Evolutionary conservation across 768 basidiomycete genomes (phyloP).

Genomic region (Pholiota molesta): DNA sequence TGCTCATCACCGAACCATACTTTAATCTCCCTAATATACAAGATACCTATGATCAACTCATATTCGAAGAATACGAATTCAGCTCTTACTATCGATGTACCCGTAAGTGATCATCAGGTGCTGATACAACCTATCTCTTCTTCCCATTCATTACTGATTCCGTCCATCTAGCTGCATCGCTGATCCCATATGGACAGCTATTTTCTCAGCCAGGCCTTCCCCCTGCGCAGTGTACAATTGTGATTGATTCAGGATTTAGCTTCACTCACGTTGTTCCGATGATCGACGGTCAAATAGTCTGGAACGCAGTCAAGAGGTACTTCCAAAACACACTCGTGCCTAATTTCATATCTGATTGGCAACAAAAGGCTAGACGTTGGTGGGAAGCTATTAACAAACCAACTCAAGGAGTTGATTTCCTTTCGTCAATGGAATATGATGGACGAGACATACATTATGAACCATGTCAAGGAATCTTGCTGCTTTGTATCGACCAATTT

Average conservation of each 20-base stretch:
- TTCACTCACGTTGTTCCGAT: slow-evolving; percentile 92
- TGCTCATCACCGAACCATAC: slow-evolving; percentile 92
- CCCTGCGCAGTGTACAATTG: slow-evolving; percentile 75
- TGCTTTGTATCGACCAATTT: slow-evolving; percentile 84
- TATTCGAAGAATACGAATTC: slow-evolving; percentile 97
- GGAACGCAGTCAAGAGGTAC: slow-evolving; percentile 83
- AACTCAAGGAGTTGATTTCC: slow-evolving; percentile 90
- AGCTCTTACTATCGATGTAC: slow-evolving; percentile 78
- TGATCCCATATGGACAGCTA: slow-evolving; percentile 76
- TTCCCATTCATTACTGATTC: slow-evolving; percentile 8
- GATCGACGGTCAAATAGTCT: slow-evolving; percentile 71
- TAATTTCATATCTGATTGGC: neutral
- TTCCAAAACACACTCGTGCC: neutral
- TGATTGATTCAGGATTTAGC: slow-evolving; percentile 93
- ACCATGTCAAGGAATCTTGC: slow-evolving; percentile 88
- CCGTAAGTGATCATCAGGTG: slow-evolving; percentile 52
- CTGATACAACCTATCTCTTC: neutral
- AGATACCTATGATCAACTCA: slow-evolving; percentile 91
- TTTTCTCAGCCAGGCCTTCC: slow-evolving; percentile 53
- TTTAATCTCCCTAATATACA: slow-evolving; percentile 93
- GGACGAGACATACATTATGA: slow-evolving; percentile 94
- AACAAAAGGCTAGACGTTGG: slow-evolving; percentile 86
- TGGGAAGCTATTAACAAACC: slow-evolving; percentile 94
- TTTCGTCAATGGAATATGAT: slow-evolving; percentile 99
- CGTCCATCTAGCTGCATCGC: slow-evolving; percentile 65